Evolutionary conservation across 108 stramenopile genomes (phyloP).

Genomic region (Pseudonitzschia pungens): DNA sequence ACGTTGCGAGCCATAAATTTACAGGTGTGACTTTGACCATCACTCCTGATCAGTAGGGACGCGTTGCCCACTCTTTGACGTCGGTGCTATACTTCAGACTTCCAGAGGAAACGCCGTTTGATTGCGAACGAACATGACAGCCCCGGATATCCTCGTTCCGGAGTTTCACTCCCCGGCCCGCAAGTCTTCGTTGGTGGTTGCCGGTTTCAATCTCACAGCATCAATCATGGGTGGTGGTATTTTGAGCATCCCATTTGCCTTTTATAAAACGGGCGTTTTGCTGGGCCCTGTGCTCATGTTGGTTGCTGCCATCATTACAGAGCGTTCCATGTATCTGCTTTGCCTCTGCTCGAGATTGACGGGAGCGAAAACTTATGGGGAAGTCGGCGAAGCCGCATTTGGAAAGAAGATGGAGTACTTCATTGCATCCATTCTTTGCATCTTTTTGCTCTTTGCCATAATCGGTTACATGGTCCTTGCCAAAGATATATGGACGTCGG

Average conservation of each 20-base stretch:
- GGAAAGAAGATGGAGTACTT: conserved; percentile 53
- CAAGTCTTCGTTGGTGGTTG: conserved; percentile 48
- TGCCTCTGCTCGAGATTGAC: conserved; percentile 69
- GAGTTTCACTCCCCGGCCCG: conserved; percentile 43
- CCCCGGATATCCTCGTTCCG: conserved; percentile 33
- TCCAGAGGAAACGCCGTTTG: not conserved
- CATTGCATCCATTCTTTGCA: conserved; percentile 51
- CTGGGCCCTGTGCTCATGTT: conserved; percentile 65
- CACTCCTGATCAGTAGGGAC: too few species aligned
- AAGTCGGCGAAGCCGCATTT: conserved; percentile 69
- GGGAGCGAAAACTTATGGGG: conserved; percentile 68
- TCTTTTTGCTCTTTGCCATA: conserved; percentile 71
- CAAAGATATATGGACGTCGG: conserved; percentile 71
- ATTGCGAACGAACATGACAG: not conserved
- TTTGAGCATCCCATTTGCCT: conserved; percentile 80
- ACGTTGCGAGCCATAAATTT: too few species aligned
- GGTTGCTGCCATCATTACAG: conserved; percentile 56
- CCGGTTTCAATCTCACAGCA: conserved; percentile 81
- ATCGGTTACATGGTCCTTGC: conserved; percentile 83
- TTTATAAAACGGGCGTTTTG: conserved; percentile 73
- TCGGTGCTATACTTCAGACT: too few species aligned
- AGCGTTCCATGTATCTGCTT: conserved; percentile 63
- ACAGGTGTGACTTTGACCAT: too few species aligned
- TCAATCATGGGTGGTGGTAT: conserved; percentile 89
- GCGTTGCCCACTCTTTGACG: too few species aligned